These are phyloP conservation scores for Selaginella moellendorffii DNA, from an alignment of 75 land plant species.

Conservation along the genomic window DNA sequence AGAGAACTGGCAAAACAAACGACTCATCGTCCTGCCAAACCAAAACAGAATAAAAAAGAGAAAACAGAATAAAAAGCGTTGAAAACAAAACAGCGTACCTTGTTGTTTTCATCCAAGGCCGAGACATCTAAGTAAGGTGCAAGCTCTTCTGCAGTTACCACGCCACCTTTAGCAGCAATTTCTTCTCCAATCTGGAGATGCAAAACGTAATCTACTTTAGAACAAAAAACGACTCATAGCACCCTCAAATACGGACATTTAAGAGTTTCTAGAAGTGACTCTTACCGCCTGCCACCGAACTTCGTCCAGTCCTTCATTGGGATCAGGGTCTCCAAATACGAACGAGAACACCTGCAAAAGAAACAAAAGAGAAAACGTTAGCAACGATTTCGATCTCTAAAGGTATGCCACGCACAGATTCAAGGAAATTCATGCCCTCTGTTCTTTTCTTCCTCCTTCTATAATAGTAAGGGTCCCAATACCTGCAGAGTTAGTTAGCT, in stretches of 20 bases:
- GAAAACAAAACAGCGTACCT: no score
- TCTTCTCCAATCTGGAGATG: conserved; percentile 68
- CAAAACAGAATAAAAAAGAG: conserved; percentile 7
- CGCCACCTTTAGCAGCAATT: conserved; percentile 82
- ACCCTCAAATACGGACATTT: not conserved
- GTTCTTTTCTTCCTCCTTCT: conserved; percentile 31
- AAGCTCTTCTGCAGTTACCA: conserved; percentile 93
- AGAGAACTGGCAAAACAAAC: conserved; percentile 70
- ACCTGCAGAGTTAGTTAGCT: conserved; percentile 35
- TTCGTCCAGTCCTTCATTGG: conserved; percentile 92
- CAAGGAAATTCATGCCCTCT: conserved; percentile 77
- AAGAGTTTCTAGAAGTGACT: not conserved
- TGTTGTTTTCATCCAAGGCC: conserved; percentile 11
- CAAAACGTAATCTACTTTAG: conserved; percentile 4
- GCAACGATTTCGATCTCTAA: not conserved
- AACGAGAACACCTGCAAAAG: conserved; percentile 83
- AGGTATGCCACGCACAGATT: conserved; percentile 46
- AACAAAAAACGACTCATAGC: not conserved
- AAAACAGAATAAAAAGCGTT: no score
- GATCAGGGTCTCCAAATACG: conserved; percentile 99
- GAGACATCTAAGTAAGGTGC: conserved; percentile 87
- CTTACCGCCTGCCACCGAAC: conserved; percentile 88
- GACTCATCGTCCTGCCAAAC: conserved; percentile 75
- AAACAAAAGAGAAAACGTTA: not conserved
- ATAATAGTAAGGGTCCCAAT: conserved; percentile 80